A percentile compares a stretch with the other conserved stretches of the same genome.
Evolutionary conservation across 352 stramenopile species (phyloP).

Genomic region (Globisporangium spiculum): DNA sequence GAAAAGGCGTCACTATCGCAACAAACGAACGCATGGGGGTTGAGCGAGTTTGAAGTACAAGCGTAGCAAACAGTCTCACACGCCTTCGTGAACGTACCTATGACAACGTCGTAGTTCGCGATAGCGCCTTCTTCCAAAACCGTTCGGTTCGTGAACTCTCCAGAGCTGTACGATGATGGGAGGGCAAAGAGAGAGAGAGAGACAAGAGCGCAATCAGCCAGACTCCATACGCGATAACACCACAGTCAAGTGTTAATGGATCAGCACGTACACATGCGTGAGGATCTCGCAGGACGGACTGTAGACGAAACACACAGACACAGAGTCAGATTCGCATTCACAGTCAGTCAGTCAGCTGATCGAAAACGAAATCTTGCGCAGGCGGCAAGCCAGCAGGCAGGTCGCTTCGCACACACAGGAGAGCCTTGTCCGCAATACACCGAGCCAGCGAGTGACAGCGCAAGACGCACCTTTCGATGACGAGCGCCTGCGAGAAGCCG

Average conservation of each 20-base stretch:
- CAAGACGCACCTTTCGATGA: conserved; percentile 42
- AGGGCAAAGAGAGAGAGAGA: too few relatives aligned
- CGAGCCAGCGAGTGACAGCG: too few relatives aligned
- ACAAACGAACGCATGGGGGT: not conserved
- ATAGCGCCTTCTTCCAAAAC: conserved; percentile 35
- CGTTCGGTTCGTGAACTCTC: conserved; percentile 70
- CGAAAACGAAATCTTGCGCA: conserved; percentile 1
- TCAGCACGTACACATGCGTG: conserved; percentile 63
- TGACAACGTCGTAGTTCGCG: conserved; percentile 36
- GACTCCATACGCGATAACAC: not conserved
- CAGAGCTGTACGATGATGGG: conserved; percentile 30
- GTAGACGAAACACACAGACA: conserved; percentile 4
- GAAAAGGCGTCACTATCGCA: conserved; percentile 45
- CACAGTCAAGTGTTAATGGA: not conserved
- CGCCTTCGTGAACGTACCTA: conserved; percentile 21
- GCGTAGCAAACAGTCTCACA: not conserved
- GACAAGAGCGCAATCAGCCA: not conserved
- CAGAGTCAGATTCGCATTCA: not conserved
- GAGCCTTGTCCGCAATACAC: too few relatives aligned
- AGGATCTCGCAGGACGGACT: conserved; percentile 54
- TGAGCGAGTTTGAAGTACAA: not conserved
- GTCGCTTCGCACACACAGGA: not conserved
- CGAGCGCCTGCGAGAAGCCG: conserved; percentile 25
- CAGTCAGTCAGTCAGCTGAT: conserved; percentile 2
- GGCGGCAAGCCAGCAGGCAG: not conserved